Base-by-base conservation (phyloP, 768 basidiomycete species). In the Mycena leptocephala region DNA sequence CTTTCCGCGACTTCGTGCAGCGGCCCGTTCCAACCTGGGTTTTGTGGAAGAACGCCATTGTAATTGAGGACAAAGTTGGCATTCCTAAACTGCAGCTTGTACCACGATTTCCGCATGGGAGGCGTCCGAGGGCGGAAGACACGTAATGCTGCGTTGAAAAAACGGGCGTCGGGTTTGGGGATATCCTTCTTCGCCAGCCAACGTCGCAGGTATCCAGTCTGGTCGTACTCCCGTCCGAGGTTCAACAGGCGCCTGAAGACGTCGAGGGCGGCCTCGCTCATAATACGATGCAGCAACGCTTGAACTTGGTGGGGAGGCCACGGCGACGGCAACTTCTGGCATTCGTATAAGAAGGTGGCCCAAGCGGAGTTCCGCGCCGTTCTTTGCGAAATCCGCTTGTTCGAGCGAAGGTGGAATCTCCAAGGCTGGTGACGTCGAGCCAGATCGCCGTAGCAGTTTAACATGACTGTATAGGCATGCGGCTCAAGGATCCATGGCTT, bases 381-480 rank as follows among this genome's bases (percentile, higher is more conserved):
- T 81, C 83, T 81, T 28, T 33, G 63, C 55, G 66, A 41, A 26
- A 58, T 64, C 72, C 76, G 69, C 20, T 56, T 61, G 48, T 24
- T 11, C 3, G 37, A 59, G 2, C 33, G 39, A 56, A 43, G 62
- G 53, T 67, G 18, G 58, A 71, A 72, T 22, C 39, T 43, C 72
- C 67, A 72, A 65, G 78, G 35, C 74, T 18, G 75, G 73, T 55
- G 76, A 56, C 77, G 75, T 58, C 80, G 82, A n/a, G 87, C 88
- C 80, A 91, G 89, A 5, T 81, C 78, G 1, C 85, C 88, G 76
- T 94, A 95, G 37, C 90, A 85, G 59, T 92, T 87, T 70, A 96
- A 81, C 92, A 96, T 95, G 62, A 90, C 84, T 2, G 94, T 96
- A 81, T 95, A 96, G 1, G 93, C 92, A 11, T 92, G 87, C 3